These are phyloP conservation scores for Nowakowskiella sp. DNA, from an alignment of 192 early-diverging fungal genomes.

Conservation along the genomic window DNA sequence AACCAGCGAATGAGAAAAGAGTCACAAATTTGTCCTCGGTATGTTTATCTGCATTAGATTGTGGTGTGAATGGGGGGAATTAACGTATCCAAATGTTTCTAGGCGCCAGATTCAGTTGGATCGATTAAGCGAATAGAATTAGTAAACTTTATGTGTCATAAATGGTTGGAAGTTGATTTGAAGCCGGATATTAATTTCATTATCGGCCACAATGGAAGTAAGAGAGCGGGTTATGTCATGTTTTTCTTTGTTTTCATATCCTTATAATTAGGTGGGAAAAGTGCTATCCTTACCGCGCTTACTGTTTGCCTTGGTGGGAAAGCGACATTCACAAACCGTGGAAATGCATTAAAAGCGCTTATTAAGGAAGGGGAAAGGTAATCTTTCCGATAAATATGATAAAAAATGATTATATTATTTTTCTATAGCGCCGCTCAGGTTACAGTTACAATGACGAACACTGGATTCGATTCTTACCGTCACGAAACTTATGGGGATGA, in stretches of 20 bases:
- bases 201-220: slow-evolving; percentile 92
- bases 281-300: slow-evolving; percentile 86
- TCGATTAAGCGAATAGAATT: slow-evolving; percentile 77
- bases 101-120: too few relatives aligned
- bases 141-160: slow-evolving; percentile 94
- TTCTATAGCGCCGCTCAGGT: slow-evolving; percentile 50
- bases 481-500: slow-evolving; percentile 70
- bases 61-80: too few relatives aligned
- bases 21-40: too few relatives aligned
- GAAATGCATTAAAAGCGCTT: slow-evolving; percentile 61
- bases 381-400: slow-evolving; percentile 13
- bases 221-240: slow-evolving; percentile 4
- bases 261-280: slow-evolving; percentile 69
- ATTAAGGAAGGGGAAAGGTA: slow-evolving; percentile 74
- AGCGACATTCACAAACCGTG: slow-evolving; percentile 80
- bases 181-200: slow-evolving; percentile 91
- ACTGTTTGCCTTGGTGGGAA: slow-evolving; percentile 88
- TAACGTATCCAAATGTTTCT: too few relatives aligned
- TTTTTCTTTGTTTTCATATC: slow-evolving; percentile 3
- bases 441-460: slow-evolving; percentile 67
- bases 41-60: too few relatives aligned
- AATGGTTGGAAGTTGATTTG: slow-evolving; percentile 65
- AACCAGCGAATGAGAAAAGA: too few relatives aligned
- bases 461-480: slow-evolving; percentile 76
- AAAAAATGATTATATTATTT: too few relatives aligned